These are phyloP conservation scores for Neurospora sp. DNA, from an alignment of 2,329 filamentous ascomycete species.

Conservation along the genomic window DNA sequence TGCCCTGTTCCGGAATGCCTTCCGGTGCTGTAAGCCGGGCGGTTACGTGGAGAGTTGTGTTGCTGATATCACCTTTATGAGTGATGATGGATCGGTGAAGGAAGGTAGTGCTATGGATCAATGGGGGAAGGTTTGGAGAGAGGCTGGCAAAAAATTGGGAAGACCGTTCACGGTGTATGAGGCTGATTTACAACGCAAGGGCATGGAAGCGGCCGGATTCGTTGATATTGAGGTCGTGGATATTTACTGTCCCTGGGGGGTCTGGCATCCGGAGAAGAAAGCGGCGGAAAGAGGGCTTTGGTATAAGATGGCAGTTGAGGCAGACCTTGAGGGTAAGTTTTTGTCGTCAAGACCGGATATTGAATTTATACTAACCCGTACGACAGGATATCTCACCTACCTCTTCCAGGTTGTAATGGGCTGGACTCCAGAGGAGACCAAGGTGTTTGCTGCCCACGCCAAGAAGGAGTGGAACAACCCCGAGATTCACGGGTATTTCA, in stretches of 20 bases:
- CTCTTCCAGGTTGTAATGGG: constrained; percentile 10
- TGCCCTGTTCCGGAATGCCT: constrained; percentile 37
- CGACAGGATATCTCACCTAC: constrained; percentile 11
- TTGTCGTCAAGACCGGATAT: background rate
- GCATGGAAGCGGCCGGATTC: constrained; percentile 12
- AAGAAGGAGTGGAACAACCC: constrained; percentile 20
- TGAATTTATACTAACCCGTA: background rate
- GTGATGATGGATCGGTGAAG: constrained; percentile 18
- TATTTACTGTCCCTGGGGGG: constrained; percentile 8
- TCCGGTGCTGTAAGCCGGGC: constrained; percentile 41
- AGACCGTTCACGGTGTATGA: constrained; percentile 2
- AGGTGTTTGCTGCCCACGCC: constrained; percentile 9
- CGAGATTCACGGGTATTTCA: background rate
- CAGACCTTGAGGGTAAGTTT: constrained; percentile 4
- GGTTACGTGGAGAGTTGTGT: constrained; percentile 24
- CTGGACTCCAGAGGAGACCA: constrained; percentile 11
- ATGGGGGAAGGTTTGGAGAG: constrained; percentile 10
- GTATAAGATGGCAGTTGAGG: constrained; percentile 1
- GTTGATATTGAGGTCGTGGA: constrained; percentile 13
- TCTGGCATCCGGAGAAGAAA: constrained; percentile 8
- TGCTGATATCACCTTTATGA: constrained; percentile 6
- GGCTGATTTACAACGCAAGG: constrained; percentile 1
- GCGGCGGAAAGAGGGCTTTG: constrained; percentile 5
- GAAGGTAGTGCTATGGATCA: constrained; percentile 9
- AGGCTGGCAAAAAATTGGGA: constrained; percentile 3